Base-by-base conservation (phyloP, 2,329 filamentous ascomycete genomes). In the Pseudocercospora fijiensis region DNA sequence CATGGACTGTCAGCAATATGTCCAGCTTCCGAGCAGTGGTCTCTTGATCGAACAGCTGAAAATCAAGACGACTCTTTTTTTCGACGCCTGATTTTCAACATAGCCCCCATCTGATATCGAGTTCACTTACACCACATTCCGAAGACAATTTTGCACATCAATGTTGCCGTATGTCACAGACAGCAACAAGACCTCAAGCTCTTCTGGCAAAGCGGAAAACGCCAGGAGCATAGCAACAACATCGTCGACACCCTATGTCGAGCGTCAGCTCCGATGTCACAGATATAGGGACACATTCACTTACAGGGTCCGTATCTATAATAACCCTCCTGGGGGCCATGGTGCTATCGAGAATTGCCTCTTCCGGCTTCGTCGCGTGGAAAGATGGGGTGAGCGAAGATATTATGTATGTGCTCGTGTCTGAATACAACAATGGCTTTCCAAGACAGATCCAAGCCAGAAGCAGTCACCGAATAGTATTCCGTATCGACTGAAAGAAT, bases 161-260 rank as follows among this genome's bases (percentile, higher is more conserved):
- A 98, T 91, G 75, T 99, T 99, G 62, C 95, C 95, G 77, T 95
- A 97, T 0, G 93, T 96, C 65, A 97, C 84, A 1, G 92, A 96
- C 62, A 99, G 83, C 77, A 98, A 84, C 53, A 90, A 78, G 37
- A 98, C 82, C 76, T 98, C 91, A 22, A 98, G 82, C 74, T 98
- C 94, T 70, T 96, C 90, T 0, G 90, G 85, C 24, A 86, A 87
- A 33, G 91, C 88, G 59, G 92, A 90, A 65, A 98, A 85, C 3
- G 95, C 93, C 57, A 98, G 83, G 33, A 99, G 83, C 76, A 98
- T 53, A 28, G 49, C 41, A n/a, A 59, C 43, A 24, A 65, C 47
- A 30, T 65, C 52, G 28, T 61, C 57, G n/a, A 61, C 58, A 27
- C 61, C 61, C 61, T 63, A 13, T 3, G 2, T 16, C 8, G 13